phyloP scores from a whole-genome alignment of 2,329 filamentous ascomycete species.

The Cordyceps cateniannulata region DNA sequence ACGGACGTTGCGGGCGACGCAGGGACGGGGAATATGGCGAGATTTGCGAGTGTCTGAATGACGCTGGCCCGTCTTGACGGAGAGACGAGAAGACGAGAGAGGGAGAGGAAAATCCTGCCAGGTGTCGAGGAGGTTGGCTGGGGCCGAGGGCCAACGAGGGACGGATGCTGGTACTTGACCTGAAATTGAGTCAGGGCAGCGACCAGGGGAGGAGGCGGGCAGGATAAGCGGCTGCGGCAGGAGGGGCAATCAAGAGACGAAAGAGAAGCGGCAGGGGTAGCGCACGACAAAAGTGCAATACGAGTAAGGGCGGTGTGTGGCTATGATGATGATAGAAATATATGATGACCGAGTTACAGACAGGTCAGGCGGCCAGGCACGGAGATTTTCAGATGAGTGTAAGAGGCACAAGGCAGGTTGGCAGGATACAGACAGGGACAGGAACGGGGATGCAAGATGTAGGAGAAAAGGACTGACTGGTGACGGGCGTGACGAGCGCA shows the following conservation, averaged over 20 bases:
- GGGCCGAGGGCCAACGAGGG: slow-evolving; percentile 9
- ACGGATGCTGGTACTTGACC: not conserved
- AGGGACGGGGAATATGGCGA: not conserved
- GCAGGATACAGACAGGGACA: not conserved
- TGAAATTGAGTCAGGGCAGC: slow-evolving; percentile 9
- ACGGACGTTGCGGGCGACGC: slow-evolving; percentile 11
- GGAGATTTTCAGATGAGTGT: not conserved
- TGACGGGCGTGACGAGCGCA: not conserved
- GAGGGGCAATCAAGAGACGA: not conserved
- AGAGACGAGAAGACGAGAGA: slow-evolving; percentile 7
- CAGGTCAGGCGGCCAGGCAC: slow-evolving; percentile 5
- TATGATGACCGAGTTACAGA: not conserved
- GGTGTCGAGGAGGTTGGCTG: slow-evolving; percentile 7
- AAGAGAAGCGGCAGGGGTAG: not conserved
- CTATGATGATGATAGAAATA: slow-evolving; percentile 2
- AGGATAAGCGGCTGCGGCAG: slow-evolving; percentile 1
- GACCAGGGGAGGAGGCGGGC: slow-evolving; percentile 9
- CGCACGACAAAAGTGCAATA: not conserved
- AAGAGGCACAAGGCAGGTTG: slow-evolving; percentile 1
- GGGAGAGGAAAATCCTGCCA: not conserved
- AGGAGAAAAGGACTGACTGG: not conserved
- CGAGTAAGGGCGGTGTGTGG: slow-evolving; percentile 1
- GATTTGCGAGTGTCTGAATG: slow-evolving; percentile 14
- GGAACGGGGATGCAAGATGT: slow-evolving; percentile 1
- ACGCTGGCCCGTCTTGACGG: slow-evolving; percentile 20